Base-by-base conservation (phyloP, 2,329 filamentous ascomycete species). In the Grosmannia serpens region DNA sequence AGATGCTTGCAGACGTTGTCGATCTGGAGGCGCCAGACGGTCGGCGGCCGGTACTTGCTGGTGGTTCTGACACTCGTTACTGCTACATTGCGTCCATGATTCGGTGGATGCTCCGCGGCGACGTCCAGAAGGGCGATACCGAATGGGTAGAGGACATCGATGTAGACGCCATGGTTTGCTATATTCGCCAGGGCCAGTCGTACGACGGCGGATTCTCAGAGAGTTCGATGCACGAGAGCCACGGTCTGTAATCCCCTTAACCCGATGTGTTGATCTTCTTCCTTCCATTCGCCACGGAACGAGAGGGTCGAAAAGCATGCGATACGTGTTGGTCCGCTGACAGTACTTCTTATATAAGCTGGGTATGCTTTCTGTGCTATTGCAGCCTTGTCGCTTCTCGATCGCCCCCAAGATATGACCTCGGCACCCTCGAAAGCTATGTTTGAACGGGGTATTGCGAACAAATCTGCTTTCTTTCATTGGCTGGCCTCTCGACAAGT, bases 341-440 rank as follows among this genome's bases (percentile, higher is more conserved):
- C 26, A 46, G 6, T 38, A 3, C 13, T 50, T 35, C 20, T n/a
- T 8, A 6, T n/a, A 59, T 33, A 62, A 91, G 88, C 89, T 64
- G 94, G 94, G 24, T 92, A 95, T 70, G 91, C 89, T 11, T 96
- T 91, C 75, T 96, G 91, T 70, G 91, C 87, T 9, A 80, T 96
- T 57, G 85, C 83, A 13, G 87, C 90, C 5, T 75, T 97, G 6
- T 81, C 83, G 2, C 82, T 96, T 55, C 77, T 96, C n/a, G 82
- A 83, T 60, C 81, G 84, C 13, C 77, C 87, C 1, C 72, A 75
- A 1, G 69, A 74, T 57, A 67, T 66, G 55, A 62, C 65, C 60
- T 57, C 62, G 3, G 62, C 67, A 29, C n/a, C 60, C 3, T 24
- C 64, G 67, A 6, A 63, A 67, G 26, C 66, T 68, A 10, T 15